Evolutionary conservation across 2,329 filamentous ascomycete genomes (phyloP), one percentile per base, ranked within the genome.

Genomic region (Aspergillus hiratsukae): DNA sequence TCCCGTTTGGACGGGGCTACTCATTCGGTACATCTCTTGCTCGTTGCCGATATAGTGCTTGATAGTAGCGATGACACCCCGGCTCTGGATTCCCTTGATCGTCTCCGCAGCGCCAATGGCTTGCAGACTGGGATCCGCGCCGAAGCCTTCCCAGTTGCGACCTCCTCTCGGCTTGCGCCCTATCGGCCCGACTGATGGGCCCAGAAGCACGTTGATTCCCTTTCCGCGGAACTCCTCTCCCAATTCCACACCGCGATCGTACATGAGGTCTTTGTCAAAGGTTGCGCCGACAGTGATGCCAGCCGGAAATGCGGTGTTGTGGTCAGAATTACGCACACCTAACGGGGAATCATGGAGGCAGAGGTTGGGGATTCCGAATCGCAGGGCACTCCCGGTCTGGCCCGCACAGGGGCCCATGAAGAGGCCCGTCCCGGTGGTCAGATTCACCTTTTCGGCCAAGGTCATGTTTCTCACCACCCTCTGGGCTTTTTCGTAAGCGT

Each of bases 231-330:
- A 87, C 68, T 92, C 89, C 62, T 86, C 76, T 23, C 88, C 88
- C 5, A 91, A 75, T 2, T 85, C 88, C 14, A 84, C 81, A 2
- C 83, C 88, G 28, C 88, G 82, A 52, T 82, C 78, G 61, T 87
- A 86, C 72, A 91, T 87, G 51, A 91, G 75, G 17, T 82, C 77
- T 74, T 90, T 91, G 72, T 88, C 87, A 69, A 85, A 91, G 0
- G 89, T 91, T 2, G 88, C 87, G 19, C 87, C 89, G 1, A 82
- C 83, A 0, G 87, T 91, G 63, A 93, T 89, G n/a, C 89, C 89
- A 8, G 88, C 82, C 0, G 90, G 89, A 64, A 93, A 94, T 0
- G 85, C 88, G 0, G 88, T 91, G 52, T 87, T 84, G 58, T 89
- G 85, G 61, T 91, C 88, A 1, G 87, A 84, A n/a, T 83, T 83